These are phyloP conservation scores for Amauroascus verrucosus DNA, from an alignment of 2,329 filamentous ascomycete species.

Conservation along the genomic window DNA sequence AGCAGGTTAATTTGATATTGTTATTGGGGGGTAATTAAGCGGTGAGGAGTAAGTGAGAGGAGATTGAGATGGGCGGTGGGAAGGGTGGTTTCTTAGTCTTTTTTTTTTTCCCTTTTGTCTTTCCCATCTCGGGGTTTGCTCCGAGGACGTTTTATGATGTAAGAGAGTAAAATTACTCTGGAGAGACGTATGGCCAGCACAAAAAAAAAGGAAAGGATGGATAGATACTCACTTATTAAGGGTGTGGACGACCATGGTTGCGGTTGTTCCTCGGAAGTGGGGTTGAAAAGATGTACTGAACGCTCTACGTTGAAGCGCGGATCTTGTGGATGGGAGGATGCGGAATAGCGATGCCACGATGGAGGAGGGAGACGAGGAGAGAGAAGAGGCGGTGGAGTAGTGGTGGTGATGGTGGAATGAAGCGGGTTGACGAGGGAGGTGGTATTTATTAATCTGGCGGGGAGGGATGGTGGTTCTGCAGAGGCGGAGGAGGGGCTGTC, in stretches of 20 bases:
- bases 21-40: background rate
- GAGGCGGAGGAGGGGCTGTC: constrained; percentile 7
- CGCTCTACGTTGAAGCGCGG: constrained; percentile 16
- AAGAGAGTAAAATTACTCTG: too few species aligned
- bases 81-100: too few species aligned
- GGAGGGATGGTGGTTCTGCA: background rate
- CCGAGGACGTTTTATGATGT: too few species aligned
- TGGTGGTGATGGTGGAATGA: background rate
- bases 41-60: background rate
- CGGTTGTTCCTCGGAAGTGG: constrained; percentile 35
- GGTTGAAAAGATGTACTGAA: constrained; percentile 27
- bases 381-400: constrained; percentile 4
- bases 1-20: background rate
- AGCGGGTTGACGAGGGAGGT: background rate
- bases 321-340: background rate
- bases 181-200: background rate
- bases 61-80: background rate
- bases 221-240: constrained; percentile 29
- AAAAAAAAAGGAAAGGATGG: background rate
- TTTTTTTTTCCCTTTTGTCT: background rate
- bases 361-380: constrained; percentile 14
- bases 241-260: constrained; percentile 40
- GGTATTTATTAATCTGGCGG: background rate
- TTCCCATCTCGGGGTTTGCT: too few species aligned
- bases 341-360: constrained; percentile 8